Evolutionary conservation across 2,329 filamentous ascomycete species (phyloP), one percentile per base, ranked within the genome.

Genomic region (Eutypa lata): DNA sequence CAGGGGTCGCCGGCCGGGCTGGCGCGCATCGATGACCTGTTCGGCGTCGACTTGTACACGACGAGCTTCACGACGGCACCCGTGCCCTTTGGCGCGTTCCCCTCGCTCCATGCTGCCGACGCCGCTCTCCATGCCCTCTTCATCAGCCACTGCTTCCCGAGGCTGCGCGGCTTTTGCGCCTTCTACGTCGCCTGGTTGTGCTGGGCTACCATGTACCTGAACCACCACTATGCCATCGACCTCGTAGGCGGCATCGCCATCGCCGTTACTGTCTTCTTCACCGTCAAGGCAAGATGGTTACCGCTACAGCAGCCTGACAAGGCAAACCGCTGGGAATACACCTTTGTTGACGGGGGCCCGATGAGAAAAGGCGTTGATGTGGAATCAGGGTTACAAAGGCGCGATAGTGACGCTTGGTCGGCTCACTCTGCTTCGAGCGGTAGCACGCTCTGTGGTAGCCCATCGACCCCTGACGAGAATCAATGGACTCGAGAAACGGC

Each of bases 121-220:
- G 91, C 92, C 8, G 92, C 91, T 4, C 80, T 96, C 51, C 90
- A 96, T 71, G 91, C 90, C 21, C 80, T 97, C 16, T 96, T 97
- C 78, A 89, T 97, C 86, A 90, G 88, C 71, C 88, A 95, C 72
- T 86, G 90, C 69, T 97, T 97, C 78, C 93, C 93, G 4, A 85
- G 84, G 56, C 81, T 95, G 60, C 86, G 89, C 60, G 84, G 87
- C 13, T 73, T 94, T 50, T 96, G 95, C 73, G 82, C 92, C 58
- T 79, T 82, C 58, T 97, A 97, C 72, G 88, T 89, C 44, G 82
- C 89, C 68, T 97, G 93, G 93, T 86, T 97, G 65, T 97, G 91
- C 90, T 97, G 93, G 91, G 89, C 92, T 13, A 97, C 93, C 61
- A 96, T 97, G 91, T 97, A 97, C 68, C 83, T 97, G 49, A 95